Evolutionary conservation across 768 basidiomycete genomes (phyloP).

Genomic region (Cantharellus anzutake): DNA sequence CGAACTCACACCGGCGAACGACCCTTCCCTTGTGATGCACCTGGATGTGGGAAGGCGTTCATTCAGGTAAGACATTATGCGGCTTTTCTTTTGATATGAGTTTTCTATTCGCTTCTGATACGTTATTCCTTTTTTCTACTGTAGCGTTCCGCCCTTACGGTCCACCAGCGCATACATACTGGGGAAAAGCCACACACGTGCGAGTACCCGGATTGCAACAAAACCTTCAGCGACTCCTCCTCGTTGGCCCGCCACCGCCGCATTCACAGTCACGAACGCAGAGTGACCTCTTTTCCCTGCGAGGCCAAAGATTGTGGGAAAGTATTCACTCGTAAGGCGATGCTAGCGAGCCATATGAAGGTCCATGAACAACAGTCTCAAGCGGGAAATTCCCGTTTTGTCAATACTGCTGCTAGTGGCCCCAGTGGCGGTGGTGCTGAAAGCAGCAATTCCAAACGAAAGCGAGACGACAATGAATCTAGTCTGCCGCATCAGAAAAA

Average conservation of each 20-base stretch:
- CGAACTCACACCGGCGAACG: slow-evolving; percentile 3
- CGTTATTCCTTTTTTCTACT: slow-evolving; percentile 3
- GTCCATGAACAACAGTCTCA: slow-evolving; percentile 35
- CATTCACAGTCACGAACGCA: slow-evolving; percentile 61
- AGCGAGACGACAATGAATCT: too few species aligned
- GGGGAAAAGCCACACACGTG: slow-evolving; percentile 87
- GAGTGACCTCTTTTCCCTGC: slow-evolving; percentile 51
- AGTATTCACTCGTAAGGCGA: slow-evolving; percentile 74
- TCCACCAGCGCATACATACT: slow-evolving; percentile 77
- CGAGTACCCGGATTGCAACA: slow-evolving; percentile 73
- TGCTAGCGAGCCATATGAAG: slow-evolving; percentile 71
- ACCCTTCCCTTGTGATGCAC: slow-evolving; percentile 8
- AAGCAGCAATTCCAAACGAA: too few species aligned
- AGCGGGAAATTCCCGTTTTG: too few species aligned
- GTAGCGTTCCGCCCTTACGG: slow-evolving; percentile 76
- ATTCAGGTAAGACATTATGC: slow-evolving; percentile 43
- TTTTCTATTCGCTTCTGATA: not conserved
- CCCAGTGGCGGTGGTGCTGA: too few species aligned
- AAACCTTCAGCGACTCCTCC: slow-evolving; percentile 82
- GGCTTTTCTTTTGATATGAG: not conserved
- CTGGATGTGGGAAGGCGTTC: slow-evolving; percentile 51
- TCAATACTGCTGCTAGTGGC: too few species aligned
- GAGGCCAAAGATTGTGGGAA: slow-evolving; percentile 69
- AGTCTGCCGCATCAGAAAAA: too few species aligned
- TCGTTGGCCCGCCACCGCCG: slow-evolving; percentile 81